phyloP scores from a whole-genome alignment of 345 rosid species.

The Eucalyptus cladocalyx region DNA sequence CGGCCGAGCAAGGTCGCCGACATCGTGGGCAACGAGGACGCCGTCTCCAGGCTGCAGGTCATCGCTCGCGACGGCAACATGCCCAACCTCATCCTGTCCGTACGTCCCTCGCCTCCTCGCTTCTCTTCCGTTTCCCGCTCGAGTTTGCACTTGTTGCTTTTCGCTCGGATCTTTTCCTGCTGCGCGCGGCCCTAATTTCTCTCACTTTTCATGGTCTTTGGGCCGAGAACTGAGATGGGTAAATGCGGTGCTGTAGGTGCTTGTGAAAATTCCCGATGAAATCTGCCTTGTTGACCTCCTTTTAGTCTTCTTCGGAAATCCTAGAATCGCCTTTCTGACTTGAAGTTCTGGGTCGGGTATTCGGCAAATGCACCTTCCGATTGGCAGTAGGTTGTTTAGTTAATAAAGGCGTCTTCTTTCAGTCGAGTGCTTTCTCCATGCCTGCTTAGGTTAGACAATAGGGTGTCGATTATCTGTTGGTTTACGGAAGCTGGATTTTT shows the following conservation, averaged over 20 bases:
- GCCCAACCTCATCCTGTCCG: slow-evolving; percentile 87
- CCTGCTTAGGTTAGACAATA: background rate
- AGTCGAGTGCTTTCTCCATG: background rate
- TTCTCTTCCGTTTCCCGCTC: background rate
- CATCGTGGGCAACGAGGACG: slow-evolving; percentile 88
- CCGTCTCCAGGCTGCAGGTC: slow-evolving; percentile 87
- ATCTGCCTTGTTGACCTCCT: background rate
- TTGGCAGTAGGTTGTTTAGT: background rate
- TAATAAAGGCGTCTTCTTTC: background rate
- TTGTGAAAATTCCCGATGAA: background rate
- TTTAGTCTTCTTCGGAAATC: background rate
- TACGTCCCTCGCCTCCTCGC: background rate
- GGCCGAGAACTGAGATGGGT: background rate
- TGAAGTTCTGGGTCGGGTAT: background rate
- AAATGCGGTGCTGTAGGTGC: background rate
- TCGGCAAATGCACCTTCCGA: background rate
- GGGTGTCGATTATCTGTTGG: background rate
- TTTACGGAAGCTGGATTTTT: background rate
- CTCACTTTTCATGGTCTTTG: background rate
- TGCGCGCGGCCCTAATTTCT: background rate
- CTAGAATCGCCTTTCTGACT: background rate
- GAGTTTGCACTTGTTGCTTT: background rate
- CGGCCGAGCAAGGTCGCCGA: slow-evolving; percentile 66
- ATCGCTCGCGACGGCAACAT: slow-evolving; percentile 95
- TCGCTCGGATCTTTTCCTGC: background rate